These are phyloP conservation scores for Podospora sp. DNA, from an alignment of 495 filamentous ascomycete genomes.

Conservation along the genomic window DNA sequence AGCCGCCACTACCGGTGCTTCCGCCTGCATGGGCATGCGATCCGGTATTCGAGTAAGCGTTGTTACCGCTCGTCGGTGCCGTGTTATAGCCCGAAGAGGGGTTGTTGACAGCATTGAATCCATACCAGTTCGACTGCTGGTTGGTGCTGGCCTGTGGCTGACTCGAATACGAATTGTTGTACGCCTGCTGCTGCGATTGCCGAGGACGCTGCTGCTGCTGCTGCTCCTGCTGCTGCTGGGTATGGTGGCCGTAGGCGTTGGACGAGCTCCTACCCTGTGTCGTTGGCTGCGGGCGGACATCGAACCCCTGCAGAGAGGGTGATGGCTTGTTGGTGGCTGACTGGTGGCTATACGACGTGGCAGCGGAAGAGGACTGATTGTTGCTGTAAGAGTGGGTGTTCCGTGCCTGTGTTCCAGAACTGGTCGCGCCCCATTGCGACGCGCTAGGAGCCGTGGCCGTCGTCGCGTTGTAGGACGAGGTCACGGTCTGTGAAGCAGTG, in stretches of 20 bases:
- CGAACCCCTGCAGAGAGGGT: conserved; percentile 30
- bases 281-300: conserved; percentile 29
- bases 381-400: conserved; percentile 28
- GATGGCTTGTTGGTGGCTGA: conserved; percentile 26
- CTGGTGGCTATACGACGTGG: conserved; percentile 19
- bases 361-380: conserved; percentile 20
- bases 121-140: conserved; percentile 28
- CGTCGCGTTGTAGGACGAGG: conserved; percentile 29
- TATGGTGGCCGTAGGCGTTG: conserved; percentile 28
- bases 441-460: conserved; percentile 23
- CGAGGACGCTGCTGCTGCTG: conserved; percentile 20
- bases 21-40: conserved; percentile 20
- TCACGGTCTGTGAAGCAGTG: conserved; percentile 25
- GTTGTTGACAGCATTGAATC: conserved; percentile 19
- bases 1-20: background rate
- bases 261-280: conserved; percentile 27
- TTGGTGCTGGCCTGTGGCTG: conserved; percentile 11
- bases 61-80: conserved; percentile 18
- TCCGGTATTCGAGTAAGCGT: conserved; percentile 18
- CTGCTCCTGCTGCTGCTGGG: conserved; percentile 30
- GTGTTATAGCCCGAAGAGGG: conserved; percentile 27
- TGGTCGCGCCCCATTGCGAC: conserved; percentile 31
- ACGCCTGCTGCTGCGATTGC: conserved; percentile 24
- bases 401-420: conserved; percentile 23
- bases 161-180: background rate